Evolutionary conservation across 2,329 filamentous ascomycete species (phyloP).

Genomic region (Exserohilum rostratum): DNA sequence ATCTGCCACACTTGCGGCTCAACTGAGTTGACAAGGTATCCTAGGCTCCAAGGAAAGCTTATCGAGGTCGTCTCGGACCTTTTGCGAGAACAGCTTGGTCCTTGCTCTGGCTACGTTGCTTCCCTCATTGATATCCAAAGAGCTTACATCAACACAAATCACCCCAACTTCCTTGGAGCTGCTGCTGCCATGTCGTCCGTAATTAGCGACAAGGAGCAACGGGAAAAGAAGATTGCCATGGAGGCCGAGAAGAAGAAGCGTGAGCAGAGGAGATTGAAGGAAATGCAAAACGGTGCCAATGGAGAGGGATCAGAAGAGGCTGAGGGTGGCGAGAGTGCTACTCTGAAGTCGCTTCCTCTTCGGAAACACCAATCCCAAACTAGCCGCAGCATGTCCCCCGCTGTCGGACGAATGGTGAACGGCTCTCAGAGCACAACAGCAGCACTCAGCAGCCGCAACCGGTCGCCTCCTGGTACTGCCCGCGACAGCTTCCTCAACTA

Average conservation of each 20-base stretch:
- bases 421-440: constrained; percentile 63
- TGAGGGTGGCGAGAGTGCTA: constrained; percentile 60
- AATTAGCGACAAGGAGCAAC: constrained; percentile 91
- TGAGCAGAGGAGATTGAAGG: constrained; percentile 81
- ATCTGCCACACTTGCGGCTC: constrained; percentile 99
- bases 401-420: constrained; percentile 69
- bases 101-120: constrained; percentile 88
- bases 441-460: constrained; percentile 68
- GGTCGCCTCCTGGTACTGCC: constrained; percentile 66
- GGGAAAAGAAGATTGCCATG: constrained; percentile 77
- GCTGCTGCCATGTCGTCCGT: constrained; percentile 98
- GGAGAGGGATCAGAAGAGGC: constrained; percentile 69
- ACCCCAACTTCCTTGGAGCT: constrained; percentile 96
- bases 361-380: constrained; percentile 67
- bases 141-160: constrained; percentile 99
- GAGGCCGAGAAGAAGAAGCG: constrained; percentile 89
- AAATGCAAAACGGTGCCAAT: constrained; percentile 67
- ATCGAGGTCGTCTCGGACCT: constrained; percentile 98
- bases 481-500: constrained; percentile 96
- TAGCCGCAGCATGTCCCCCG: constrained; percentile 81
- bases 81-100: constrained; percentile 87
- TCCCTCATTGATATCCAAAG: constrained; percentile 96
- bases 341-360: constrained; percentile 62
- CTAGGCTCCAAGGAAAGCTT: constrained; percentile 90
- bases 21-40: constrained; percentile 89